Evolutionary conservation across 2,329 filamentous ascomycete genomes (phyloP).

Genomic region (Lecanoromycetidae sp.): DNA sequence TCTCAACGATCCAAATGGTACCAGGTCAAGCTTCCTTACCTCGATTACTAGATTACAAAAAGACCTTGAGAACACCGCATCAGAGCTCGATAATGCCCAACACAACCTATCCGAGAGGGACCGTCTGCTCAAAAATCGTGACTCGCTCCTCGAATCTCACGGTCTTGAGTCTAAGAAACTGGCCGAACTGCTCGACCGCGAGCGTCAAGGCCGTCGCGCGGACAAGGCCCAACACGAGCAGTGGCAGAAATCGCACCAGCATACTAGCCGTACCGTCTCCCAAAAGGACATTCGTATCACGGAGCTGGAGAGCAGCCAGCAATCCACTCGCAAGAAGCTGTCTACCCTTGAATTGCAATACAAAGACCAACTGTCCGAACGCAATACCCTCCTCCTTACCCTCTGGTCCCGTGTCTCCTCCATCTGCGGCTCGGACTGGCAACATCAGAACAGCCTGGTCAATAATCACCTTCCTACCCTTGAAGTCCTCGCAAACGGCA

Average conservation of each 20-base stretch:
- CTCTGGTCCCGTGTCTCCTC: conserved; percentile 80
- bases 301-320: conserved; percentile 72
- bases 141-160: conserved; percentile 75
- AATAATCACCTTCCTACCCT: conserved; percentile 76
- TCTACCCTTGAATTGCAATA: conserved; percentile 64
- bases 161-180: conserved; percentile 76
- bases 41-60: conserved; percentile 78
- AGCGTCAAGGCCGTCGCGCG: conserved; percentile 69
- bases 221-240: conserved; percentile 83
- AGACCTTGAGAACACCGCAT: conserved; percentile 71
- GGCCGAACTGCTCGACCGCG: conserved; percentile 79
- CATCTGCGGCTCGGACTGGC: conserved; percentile 85
- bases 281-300: conserved; percentile 73
- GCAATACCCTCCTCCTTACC: conserved; percentile 76
- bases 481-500: conserved; percentile 61
- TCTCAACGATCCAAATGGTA: conserved; percentile 71
- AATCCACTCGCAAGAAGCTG: conserved; percentile 66
- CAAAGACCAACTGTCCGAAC: conserved; percentile 76
- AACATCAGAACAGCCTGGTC: conserved; percentile 75
- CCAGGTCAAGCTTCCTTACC: conserved; percentile 71
- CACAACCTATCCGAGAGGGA: conserved; percentile 80
- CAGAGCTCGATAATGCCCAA: conserved; percentile 69
- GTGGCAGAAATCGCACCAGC: conserved; percentile 74
- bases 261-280: conserved; percentile 72
- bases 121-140: conserved; percentile 75